phyloP scores from a whole-genome alignment of 805 yeast species.

The Dipodascus geniculatus region DNA sequence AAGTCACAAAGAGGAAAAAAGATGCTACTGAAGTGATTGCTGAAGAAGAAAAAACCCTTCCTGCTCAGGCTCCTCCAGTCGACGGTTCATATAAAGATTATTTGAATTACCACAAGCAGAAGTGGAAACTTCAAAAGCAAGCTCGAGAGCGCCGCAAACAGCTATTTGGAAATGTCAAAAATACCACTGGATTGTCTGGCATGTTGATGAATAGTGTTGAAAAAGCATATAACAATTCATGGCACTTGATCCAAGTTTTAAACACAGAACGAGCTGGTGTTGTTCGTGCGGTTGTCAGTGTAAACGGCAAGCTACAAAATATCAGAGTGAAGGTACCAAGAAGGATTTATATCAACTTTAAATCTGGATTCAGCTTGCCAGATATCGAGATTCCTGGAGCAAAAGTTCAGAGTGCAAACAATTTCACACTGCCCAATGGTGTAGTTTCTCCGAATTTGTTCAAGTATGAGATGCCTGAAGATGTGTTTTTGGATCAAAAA shows the following conservation, averaged over 20 bases:
- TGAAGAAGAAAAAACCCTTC: constrained; percentile 22
- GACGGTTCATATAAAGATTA: constrained; percentile 32
- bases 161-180: constrained; percentile 60
- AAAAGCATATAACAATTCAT: constrained; percentile 49
- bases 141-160: constrained; percentile 61
- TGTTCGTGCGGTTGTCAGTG: constrained; percentile 56
- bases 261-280: constrained; percentile 46
- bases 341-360: constrained; percentile 56
- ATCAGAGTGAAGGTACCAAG: constrained; percentile 67
- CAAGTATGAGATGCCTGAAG: constrained; percentile 59
- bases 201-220: constrained; percentile 73
- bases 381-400: constrained; percentile 35
- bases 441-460: constrained; percentile 38
- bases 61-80: constrained; percentile 21
- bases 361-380: constrained; percentile 33
- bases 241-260: constrained; percentile 76
- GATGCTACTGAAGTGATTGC: constrained; percentile 23
- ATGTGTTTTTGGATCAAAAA: constrained; percentile 42
- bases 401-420: constrained; percentile 41
- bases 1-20: constrained; percentile 9
- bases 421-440: constrained; percentile 62
- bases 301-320: constrained; percentile 62
- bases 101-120: constrained; percentile 66
- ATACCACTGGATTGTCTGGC: constrained; percentile 44
- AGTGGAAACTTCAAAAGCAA: constrained; percentile 73